These are phyloP conservation scores for Thalassiosira oceanica DNA, from an alignment of 352 stramenopile genomes.

Conservation along the genomic window DNA sequence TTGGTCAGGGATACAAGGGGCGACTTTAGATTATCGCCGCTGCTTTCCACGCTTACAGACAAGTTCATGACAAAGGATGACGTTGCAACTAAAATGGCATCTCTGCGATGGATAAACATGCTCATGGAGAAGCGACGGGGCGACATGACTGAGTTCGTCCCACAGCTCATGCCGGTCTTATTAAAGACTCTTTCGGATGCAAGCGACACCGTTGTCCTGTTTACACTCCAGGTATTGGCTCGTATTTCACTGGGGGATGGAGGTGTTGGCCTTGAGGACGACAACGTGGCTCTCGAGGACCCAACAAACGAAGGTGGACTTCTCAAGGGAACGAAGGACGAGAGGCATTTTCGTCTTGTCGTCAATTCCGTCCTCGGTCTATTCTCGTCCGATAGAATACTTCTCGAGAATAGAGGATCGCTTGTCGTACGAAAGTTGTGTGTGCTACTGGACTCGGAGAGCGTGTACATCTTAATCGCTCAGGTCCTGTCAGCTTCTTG, in stretches of 20 bases:
- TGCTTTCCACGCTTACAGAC: constrained; percentile 93
- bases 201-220: constrained; percentile 94
- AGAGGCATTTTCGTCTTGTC: constrained; percentile 82
- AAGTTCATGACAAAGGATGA: constrained; percentile 92
- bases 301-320: constrained; percentile 17
- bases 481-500: constrained; percentile 88
- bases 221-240: constrained; percentile 94
- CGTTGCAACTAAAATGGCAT: constrained; percentile 93
- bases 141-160: constrained; percentile 91
- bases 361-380: constrained; percentile 93
- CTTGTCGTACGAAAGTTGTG: constrained; percentile 98
- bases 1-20: constrained; percentile 90
- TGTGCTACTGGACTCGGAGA: constrained; percentile 94
- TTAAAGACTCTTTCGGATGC: constrained; percentile 94
- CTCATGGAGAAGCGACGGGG: constrained; percentile 94
- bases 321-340: constrained; percentile 75
- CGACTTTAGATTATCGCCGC: constrained; percentile 87
- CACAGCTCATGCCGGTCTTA: constrained; percentile 91
- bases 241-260: constrained; percentile 85
- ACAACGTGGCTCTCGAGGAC: constrained; percentile 2
- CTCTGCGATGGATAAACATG: constrained; percentile 95
- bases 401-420: constrained; percentile 93
- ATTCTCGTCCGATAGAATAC: constrained; percentile 85
- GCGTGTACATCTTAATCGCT: constrained; percentile 97
- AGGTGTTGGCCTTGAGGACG: constrained; percentile 16